Conservation (phyloP, 805 yeast genomes). For the Alloascoidea africana region DNA sequence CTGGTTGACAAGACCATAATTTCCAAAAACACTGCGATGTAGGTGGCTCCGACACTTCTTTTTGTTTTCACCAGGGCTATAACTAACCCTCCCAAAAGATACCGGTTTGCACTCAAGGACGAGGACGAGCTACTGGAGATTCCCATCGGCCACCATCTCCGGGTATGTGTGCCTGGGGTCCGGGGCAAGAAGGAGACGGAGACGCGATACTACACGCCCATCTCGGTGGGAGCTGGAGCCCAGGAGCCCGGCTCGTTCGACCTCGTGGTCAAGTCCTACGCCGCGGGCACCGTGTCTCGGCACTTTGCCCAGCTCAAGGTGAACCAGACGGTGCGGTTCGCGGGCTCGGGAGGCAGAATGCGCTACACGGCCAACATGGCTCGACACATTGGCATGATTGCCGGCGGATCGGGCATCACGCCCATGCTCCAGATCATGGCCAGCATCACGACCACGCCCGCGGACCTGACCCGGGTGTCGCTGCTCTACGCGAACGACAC, state of each 20-base stretch:
- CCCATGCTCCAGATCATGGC: conserved; percentile 47
- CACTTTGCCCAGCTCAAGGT: conserved; percentile 46
- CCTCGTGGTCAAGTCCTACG: background rate
- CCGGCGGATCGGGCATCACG: conserved; percentile 81
- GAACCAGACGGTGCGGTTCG: conserved; percentile 54
- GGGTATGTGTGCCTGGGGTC: background rate
- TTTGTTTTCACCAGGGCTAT: too few relatives aligned
- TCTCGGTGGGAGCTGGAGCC: too few relatives aligned
- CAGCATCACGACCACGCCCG: conserved; percentile 30
- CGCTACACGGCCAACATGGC: conserved; percentile 43
- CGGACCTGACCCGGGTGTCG: conserved; percentile 43
- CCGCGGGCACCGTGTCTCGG: conserved; percentile 51
- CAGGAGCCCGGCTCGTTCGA: background rate
- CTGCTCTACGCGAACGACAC: conserved; percentile 63
- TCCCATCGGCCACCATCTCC: conserved; percentile 1
- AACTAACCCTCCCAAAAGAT: too few relatives aligned
- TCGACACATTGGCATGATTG: conserved; percentile 50
- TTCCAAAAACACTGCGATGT: background rate
- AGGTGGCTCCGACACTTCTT: too few relatives aligned
- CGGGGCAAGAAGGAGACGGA: background rate
- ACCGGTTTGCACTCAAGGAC: background rate
- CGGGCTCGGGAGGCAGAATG: conserved; percentile 72
- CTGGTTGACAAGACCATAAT: background rate
- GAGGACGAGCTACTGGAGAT: background rate
- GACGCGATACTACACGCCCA: background rate